Percentiles rank a stretch among this genome's conserved stretches.
phyloP scores from a whole-genome alignment of 1,284 basidiomycete genomes.

The Salmacisia buchloeana region DNA sequence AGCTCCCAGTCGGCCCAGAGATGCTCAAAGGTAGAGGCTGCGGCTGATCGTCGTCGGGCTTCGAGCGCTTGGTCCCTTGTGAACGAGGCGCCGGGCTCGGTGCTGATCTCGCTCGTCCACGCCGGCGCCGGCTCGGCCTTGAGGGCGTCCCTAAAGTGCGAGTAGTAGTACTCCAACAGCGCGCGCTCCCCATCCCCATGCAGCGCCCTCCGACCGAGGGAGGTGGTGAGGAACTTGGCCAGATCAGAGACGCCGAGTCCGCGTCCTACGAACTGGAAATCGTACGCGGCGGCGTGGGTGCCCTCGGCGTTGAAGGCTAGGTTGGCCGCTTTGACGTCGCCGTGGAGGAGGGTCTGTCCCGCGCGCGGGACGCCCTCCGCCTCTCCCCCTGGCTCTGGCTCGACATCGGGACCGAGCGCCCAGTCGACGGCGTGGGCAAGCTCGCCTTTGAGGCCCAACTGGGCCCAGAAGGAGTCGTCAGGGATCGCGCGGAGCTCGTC shows the following conservation, averaged over 20 bases:
- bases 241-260: slow-evolving; percentile 28
- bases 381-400: no score
- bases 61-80: slow-evolving; percentile 11
- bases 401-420: slow-evolving; percentile 18
- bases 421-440: slow-evolving; percentile 19
- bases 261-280: slow-evolving; percentile 34
- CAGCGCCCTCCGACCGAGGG: background rate
- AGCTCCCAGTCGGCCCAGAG: slow-evolving; percentile 23
- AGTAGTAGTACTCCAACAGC: background rate
- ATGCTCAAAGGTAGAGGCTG: slow-evolving; percentile 15
- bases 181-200: background rate
- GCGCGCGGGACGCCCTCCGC: slow-evolving; percentile 11
- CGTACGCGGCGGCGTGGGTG: slow-evolving; percentile 24
- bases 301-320: slow-evolving; percentile 21
- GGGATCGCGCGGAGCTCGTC: slow-evolving; percentile 19
- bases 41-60: slow-evolving; percentile 5
- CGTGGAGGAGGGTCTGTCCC: slow-evolving; percentile 23
- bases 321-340: slow-evolving; percentile 34
- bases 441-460: slow-evolving; percentile 18
- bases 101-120: background rate
- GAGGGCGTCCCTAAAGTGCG: slow-evolving; percentile 8
- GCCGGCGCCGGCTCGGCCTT: background rate
- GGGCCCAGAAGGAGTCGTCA: slow-evolving; percentile 11
- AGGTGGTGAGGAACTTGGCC: slow-evolving; percentile 28
- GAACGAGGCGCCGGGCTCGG: background rate